A percentile compares a stretch with the other conserved stretches of the same genome.
These are phyloP conservation scores for Nicotiana benthamiana DNA, from an alignment of 257 asterid species.

Conservation along the genomic window DNA sequence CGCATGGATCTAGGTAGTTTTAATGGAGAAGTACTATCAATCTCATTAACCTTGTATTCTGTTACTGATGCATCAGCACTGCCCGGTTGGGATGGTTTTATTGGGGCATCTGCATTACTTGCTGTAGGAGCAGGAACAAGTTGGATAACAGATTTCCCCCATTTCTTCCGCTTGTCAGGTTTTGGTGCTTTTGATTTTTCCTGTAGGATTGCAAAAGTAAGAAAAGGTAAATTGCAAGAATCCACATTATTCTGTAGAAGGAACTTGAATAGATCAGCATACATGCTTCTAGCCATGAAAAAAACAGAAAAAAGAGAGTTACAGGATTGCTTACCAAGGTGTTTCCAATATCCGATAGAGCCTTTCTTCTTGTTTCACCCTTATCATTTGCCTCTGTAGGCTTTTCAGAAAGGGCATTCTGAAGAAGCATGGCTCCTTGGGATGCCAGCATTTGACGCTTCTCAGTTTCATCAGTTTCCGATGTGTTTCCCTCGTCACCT, in stretches of 20 bases:
- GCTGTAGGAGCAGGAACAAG: conserved; percentile 63
- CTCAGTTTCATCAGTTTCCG: conserved; percentile 32
- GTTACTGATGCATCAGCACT: conserved; percentile 25
- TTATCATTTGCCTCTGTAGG: conserved; percentile 31
- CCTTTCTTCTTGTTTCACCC: conserved; percentile 43
- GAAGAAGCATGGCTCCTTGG: conserved; percentile 81
- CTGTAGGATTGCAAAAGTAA: conserved; percentile 28
- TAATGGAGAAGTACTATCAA: conserved; percentile 23
- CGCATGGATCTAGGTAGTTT: conserved; percentile 72
- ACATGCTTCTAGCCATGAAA: neutral
- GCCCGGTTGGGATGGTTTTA: conserved; percentile 29
- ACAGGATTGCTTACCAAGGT: conserved; percentile 39
- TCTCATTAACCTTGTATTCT: conserved; percentile 24
- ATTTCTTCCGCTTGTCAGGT: conserved; percentile 54
- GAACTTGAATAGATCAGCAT: neutral
- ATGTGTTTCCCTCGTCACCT: conserved; percentile 19
- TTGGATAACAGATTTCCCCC: conserved; percentile 74
- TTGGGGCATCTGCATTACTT: conserved; percentile 24
- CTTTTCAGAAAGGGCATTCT: conserved; percentile 69
- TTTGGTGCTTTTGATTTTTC: conserved; percentile 51
- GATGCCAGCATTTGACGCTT: conserved; percentile 44
- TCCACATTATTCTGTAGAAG: neutral
- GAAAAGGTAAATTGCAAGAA: neutral
- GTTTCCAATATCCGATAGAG: conserved; percentile 88
- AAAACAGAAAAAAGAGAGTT: neutral